Percentiles rank a stretch among this genome's conserved stretches.
Evolutionary conservation across 2,329 filamentous ascomycete species (phyloP).

Genomic region (Ophiostoma ulmi): DNA sequence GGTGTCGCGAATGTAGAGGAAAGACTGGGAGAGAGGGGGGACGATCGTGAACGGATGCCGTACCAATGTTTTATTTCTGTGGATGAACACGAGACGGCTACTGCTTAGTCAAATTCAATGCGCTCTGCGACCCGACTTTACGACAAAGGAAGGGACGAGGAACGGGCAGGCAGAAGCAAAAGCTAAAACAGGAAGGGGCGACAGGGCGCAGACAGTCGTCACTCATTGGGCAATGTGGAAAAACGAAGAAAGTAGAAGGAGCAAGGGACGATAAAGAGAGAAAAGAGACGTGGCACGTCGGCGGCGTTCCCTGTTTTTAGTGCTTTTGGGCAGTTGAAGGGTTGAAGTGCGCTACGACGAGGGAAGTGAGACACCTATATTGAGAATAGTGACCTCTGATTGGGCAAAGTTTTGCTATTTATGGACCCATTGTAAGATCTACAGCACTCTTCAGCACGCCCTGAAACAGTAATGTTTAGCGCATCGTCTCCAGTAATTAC

Average conservation of each 20-base stretch:
- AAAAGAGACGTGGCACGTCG: constrained; percentile 5
- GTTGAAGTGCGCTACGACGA: background rate
- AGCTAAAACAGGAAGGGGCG: background rate
- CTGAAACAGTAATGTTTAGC: too few relatives aligned
- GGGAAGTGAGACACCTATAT: background rate
- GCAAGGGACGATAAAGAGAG: background rate
- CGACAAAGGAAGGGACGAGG: background rate
- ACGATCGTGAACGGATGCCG: background rate
- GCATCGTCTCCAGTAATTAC: too few relatives aligned
- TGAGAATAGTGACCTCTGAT: too few relatives aligned
- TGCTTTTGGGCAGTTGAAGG: background rate
- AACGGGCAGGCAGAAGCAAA: background rate
- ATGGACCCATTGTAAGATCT: too few relatives aligned
- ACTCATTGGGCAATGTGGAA: background rate
- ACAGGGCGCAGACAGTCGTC: constrained; percentile 2
- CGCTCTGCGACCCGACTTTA: background rate
- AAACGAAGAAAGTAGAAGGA: background rate
- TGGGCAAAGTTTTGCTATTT: too few relatives aligned
- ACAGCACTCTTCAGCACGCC: too few relatives aligned
- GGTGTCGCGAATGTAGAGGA: constrained; percentile 8
- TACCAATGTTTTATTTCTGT: background rate
- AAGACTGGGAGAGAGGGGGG: constrained; percentile 6
- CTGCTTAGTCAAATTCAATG: constrained; percentile 3
- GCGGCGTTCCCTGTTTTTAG: background rate
- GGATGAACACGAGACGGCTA: background rate